Conservation (phyloP, 108 stramenopile genomes). For the Fistulifera solaris region DNA sequence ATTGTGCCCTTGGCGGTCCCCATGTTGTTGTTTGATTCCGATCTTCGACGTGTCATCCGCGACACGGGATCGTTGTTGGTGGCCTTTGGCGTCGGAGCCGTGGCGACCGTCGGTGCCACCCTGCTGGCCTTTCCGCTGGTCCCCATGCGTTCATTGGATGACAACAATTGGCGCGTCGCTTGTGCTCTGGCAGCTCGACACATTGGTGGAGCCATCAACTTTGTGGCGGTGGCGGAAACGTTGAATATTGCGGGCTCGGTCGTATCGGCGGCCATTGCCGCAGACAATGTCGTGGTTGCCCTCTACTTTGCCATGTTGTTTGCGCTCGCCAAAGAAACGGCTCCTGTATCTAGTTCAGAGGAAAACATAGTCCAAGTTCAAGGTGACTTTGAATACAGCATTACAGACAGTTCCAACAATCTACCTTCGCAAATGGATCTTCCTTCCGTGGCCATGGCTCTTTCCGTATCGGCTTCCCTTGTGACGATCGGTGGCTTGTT, state of each 20-base stretch:
- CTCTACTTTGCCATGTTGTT: slow-evolving; percentile 81
- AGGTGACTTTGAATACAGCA: background rate
- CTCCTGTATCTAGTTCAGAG: slow-evolving; percentile 3
- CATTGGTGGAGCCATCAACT: slow-evolving; percentile 95
- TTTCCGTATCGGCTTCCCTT: slow-evolving; percentile 56
- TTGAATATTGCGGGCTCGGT: slow-evolving; percentile 50
- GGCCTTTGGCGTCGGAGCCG: slow-evolving; percentile 72
- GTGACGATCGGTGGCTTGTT: slow-evolving; percentile 50
- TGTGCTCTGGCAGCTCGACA: slow-evolving; percentile 81
- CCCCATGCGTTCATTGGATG: slow-evolving; percentile 53
- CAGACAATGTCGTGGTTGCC: slow-evolving; percentile 85
- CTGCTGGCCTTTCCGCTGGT: slow-evolving; percentile 58
- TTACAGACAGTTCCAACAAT: slow-evolving; percentile 18
- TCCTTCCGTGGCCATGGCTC: slow-evolving; percentile 40
- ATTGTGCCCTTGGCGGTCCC: slow-evolving; percentile 88
- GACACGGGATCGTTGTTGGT: slow-evolving; percentile 70
- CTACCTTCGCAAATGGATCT: slow-evolving; percentile 31
- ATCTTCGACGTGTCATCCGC: slow-evolving; percentile 60
- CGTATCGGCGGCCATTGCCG: slow-evolving; percentile 71
- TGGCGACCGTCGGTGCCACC: slow-evolving; percentile 77
- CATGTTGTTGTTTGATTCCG: slow-evolving; percentile 78
- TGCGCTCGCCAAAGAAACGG: slow-evolving; percentile 30
- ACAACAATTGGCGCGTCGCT: slow-evolving; percentile 75
- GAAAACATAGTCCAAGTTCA: slow-evolving; percentile 2
- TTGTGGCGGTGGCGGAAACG: slow-evolving; percentile 83